These are phyloP conservation scores for Ricinus communis DNA, from an alignment of 345 rosid genomes.

Conservation along the genomic window DNA sequence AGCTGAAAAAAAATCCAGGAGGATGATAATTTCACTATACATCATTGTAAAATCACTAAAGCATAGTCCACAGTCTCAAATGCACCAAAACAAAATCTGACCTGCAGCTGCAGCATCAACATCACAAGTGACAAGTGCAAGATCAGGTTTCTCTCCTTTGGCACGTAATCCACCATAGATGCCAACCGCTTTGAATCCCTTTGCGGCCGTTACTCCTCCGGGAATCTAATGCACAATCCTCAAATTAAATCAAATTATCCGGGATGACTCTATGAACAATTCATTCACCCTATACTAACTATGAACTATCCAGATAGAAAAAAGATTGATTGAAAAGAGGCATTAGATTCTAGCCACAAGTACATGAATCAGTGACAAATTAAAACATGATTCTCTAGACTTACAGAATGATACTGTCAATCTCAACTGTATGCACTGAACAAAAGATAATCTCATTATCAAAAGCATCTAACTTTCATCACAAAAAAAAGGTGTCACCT, in stretches of 20 bases:
- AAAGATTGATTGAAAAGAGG: not conserved
- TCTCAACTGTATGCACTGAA: not conserved
- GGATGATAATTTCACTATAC: not conserved
- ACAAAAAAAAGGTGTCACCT: constrained; percentile 36
- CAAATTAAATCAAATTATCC: not conserved
- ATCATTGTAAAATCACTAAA: not conserved
- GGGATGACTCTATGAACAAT: not conserved
- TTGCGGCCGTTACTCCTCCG: constrained; percentile 93
- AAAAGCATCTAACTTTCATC: not conserved
- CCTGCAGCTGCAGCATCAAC: constrained; percentile 84
- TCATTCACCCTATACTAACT: not conserved
- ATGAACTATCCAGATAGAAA: not conserved
- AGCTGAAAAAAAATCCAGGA: not conserved
- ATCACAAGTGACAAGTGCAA: constrained; percentile 83
- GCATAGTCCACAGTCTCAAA: not conserved
- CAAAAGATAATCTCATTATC: not conserved
- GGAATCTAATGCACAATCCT: constrained; percentile 48
- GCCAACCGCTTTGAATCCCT: constrained; percentile 85
- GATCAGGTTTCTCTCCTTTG: constrained; percentile 84
- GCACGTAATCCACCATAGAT: constrained; percentile 86
- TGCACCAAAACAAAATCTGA: constrained; percentile 20
- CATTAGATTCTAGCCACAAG: not conserved
- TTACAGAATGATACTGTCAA: not conserved
- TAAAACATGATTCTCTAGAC: not conserved
- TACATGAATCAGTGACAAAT: not conserved